Conservation (phyloP, 768 basidiomycete genomes). For the Gyrodon lividus region DNA sequence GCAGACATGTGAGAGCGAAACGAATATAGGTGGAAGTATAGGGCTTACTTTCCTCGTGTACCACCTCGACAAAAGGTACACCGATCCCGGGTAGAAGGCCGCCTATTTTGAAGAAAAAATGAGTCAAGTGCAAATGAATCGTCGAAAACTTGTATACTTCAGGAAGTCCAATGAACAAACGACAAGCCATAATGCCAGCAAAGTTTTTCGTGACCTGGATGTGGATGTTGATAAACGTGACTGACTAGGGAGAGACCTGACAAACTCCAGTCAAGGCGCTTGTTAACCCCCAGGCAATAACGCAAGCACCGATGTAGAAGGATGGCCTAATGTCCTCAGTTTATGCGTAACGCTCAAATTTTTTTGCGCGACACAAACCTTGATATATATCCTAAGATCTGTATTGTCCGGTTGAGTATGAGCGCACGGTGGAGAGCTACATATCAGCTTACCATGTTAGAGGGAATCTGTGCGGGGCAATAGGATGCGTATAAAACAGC, state of each 20-base stretch:
- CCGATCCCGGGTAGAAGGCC: constrained; percentile 63
- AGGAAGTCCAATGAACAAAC: constrained; percentile 62
- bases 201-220: constrained; percentile 53
- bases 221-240: neutral
- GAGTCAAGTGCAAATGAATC: neutral
- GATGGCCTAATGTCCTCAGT: constrained; percentile 46
- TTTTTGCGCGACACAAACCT: constrained; percentile 35
- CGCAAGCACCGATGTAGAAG: constrained; percentile 58
- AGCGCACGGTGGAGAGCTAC: too few species aligned
- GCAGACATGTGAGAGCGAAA: neutral
- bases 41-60: constrained; percentile 42
- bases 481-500: constrained; percentile 59
- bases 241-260: neutral
- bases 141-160: constrained; percentile 36
- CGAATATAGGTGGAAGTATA: neutral
- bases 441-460: constrained; percentile 51
- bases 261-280: constrained; percentile 60
- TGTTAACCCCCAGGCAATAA: constrained; percentile 61
- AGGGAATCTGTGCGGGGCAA: constrained; percentile 63
- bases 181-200: constrained; percentile 52
- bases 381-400: constrained; percentile 56
- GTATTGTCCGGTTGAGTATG: neutral
- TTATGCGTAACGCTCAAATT: neutral
- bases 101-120: constrained; percentile 33
- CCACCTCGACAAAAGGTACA: constrained; percentile 51